Base-by-base conservation (phyloP, 768 basidiomycete genomes). In the Kwoniella sp. region DNA sequence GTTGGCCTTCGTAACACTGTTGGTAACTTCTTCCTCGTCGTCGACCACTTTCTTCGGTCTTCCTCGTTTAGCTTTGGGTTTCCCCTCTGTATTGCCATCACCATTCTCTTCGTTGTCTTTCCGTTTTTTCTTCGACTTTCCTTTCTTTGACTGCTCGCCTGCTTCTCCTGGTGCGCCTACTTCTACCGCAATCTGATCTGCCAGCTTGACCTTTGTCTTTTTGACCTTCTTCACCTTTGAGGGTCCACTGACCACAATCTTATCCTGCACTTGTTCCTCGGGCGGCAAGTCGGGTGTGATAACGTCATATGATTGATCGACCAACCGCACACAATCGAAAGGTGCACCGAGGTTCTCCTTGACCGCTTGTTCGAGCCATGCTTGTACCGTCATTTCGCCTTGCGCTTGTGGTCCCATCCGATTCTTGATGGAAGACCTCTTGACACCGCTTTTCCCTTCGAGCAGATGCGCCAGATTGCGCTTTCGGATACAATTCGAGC, bases 401-500 rank as follows among this genome's bases (percentile, higher is more conserved):
- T 20, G 37, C 1, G 41, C 67, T 51, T 63, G 48, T 17, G 56
- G 41, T 22, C 51, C 38, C 58, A 67, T 57, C 0, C 20, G 17
- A 41, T 30, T 2, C 22, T 59, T 60, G 45, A 72, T 28, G 15
- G 67, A 61, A 41, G 64, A 29, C 11, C 50, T 53, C 5, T 47
- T 50, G 20, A 65, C 47, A 4, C 74, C 74, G 25, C 22, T 61
- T 17, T 52, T 48, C 1, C 22, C 63, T 31, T 53, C 68, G 0
- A 75, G 57, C 7, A 75, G 65, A 65, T 73, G 72, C 1, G 63
- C 61, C 11, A 79, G 68, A 26, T 74, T 68, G 15, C 73, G 71
- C 50, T 73, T 75, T 28, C 73, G 58, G 9, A 80, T 66, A 53
- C 79, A 80, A 26, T 61, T 63, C 15, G 71, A 63, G 61, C 79